These are phyloP conservation scores for Hymenoscyphus scutula DNA, from an alignment of 2,329 filamentous ascomycete species.

Conservation along the genomic window DNA sequence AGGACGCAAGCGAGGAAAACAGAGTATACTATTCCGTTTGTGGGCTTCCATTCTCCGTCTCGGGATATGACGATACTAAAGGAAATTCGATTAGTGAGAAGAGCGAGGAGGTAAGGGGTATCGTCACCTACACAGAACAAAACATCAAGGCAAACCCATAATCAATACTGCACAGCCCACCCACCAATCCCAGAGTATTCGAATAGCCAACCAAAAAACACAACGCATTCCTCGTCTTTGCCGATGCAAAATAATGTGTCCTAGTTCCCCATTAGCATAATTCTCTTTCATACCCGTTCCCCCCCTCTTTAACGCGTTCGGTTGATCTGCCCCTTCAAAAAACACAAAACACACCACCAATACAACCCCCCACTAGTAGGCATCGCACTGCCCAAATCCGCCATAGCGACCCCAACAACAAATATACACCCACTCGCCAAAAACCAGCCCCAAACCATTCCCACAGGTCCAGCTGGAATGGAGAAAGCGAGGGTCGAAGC, in stretches of 20 bases:
- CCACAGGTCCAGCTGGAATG: slow-evolving; percentile 56
- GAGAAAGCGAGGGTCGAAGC: slow-evolving; percentile 58
- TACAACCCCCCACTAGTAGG: slow-evolving; percentile 59
- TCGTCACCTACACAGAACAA: slow-evolving; percentile 46
- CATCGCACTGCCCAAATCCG: slow-evolving; percentile 53
- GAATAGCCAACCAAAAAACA: slow-evolving; percentile 60
- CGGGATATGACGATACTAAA: slow-evolving; percentile 51
- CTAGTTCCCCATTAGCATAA: slow-evolving; percentile 38
- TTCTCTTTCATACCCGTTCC: too few species aligned
- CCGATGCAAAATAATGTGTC: slow-evolving; percentile 57
- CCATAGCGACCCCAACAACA: slow-evolving; percentile 58
- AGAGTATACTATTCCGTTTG: slow-evolving; percentile 54
- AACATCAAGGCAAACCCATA: slow-evolving; percentile 57
- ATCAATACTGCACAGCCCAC: slow-evolving; percentile 60
- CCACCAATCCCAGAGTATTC: slow-evolving; percentile 59
- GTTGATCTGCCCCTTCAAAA: too few species aligned
- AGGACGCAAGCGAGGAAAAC: slow-evolving; percentile 55
- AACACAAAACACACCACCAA: slow-evolving; percentile 36
- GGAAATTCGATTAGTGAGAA: slow-evolving; percentile 16
- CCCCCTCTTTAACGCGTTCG: too few species aligned
- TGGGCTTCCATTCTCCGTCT: slow-evolving; percentile 55
- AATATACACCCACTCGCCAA: slow-evolving; percentile 57
- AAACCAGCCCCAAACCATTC: slow-evolving; percentile 64
- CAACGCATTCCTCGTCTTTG: slow-evolving; percentile 54
- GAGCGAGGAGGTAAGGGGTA: not conserved